Conservation (phyloP, 495 filamentous ascomycete genomes). For the Friedmanniomyces endolithicus region DNA sequence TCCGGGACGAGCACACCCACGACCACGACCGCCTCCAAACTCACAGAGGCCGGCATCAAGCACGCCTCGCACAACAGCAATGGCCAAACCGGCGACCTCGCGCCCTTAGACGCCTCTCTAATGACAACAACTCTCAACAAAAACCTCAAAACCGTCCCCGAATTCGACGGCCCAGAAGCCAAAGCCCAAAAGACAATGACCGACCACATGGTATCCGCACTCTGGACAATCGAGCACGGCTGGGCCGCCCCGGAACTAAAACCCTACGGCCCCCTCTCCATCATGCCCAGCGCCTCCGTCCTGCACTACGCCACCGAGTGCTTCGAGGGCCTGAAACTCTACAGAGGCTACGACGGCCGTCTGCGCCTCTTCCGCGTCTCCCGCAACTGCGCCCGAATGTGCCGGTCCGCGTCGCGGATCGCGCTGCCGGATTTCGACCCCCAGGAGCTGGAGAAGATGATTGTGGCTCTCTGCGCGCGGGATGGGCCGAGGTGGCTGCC, state of each 20-base stretch:
- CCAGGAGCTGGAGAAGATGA: conserved; percentile 58
- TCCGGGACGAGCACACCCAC: conserved; percentile 18
- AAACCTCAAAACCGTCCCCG: conserved; percentile 54
- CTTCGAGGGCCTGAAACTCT: conserved; percentile 83
- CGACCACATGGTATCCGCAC: conserved; percentile 77
- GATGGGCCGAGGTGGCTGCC: conserved; percentile 76
- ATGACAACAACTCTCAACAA: conserved; percentile 56
- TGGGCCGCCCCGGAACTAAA: conserved; percentile 69
- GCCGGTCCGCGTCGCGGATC: conserved; percentile 56
- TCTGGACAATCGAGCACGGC: conserved; percentile 54
- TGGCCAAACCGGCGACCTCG: conserved; percentile 6
- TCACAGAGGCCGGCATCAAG: conserved; percentile 29
- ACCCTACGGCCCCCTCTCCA: conserved; percentile 65
- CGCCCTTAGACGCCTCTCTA: conserved; percentile 58
- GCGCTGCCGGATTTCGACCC: conserved; percentile 65
- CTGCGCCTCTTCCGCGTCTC: conserved; percentile 78
- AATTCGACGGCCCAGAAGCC: conserved; percentile 37
- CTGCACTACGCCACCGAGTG: conserved; percentile 89
- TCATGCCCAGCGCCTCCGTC: conserved; percentile 74
- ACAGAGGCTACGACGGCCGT: conserved; percentile 69
- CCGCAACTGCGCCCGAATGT: conserved; percentile 62
- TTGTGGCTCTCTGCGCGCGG: conserved; percentile 53
- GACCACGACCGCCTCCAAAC: conserved; percentile 14
- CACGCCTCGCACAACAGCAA: conserved; percentile 13
- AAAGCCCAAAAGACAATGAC: conserved; percentile 42